Base-by-base conservation (phyloP, 345 rosid genomes). In the Heritiera fomes region DNA sequence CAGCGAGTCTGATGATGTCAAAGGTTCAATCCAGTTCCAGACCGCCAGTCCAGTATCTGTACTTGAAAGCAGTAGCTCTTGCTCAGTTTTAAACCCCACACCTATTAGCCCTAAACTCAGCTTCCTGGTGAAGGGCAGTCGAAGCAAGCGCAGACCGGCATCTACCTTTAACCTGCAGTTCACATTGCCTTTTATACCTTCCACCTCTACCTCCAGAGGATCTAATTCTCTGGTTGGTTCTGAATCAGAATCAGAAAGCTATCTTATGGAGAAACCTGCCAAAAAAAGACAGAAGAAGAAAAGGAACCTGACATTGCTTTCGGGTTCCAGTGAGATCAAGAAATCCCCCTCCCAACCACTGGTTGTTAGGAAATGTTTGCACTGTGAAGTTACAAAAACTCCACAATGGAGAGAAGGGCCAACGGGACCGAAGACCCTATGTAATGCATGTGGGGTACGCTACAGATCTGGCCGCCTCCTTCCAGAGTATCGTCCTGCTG, bases 391-490 rank as follows among this genome's bases (percentile, higher is more conserved):
- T 73, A 89, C 93, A 2, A 88, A 84, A 81, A 94, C 97, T 75
- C 97, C 97, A 5, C 97, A 94, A 79, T 94, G 98, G 98, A 91
- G 98, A 80, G 97, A 91, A 85, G 98, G 98, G 20, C 98, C 98
- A 3, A 75, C 58, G 82, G 98, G 98, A 4, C 96, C 93, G n/a
- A 94, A 89, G 87, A 94, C 97, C 20, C 94, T 94, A 7, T 94
- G 98, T 87, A 94, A 92, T 75, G 98, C 97, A 43, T 94, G 98
- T 50, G 98, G 98, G 32, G 97, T 94, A 59, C 91, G 98, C 15
- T 92, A 86, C 81, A 88, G 97, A 81, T 91, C 96, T 3, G 98
- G 97, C 63, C 93, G 97, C 78, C 96, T 92, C 71, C 79, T 88
- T 79, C 97, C 96, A 0, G 97, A 94, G 79, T 94, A 94, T 83